Evolutionary conservation across 225 moss, liverwort and hornwort species (phyloP), one percentile per base, ranked within the genome.

Genomic region (Marchantia paleacea): DNA sequence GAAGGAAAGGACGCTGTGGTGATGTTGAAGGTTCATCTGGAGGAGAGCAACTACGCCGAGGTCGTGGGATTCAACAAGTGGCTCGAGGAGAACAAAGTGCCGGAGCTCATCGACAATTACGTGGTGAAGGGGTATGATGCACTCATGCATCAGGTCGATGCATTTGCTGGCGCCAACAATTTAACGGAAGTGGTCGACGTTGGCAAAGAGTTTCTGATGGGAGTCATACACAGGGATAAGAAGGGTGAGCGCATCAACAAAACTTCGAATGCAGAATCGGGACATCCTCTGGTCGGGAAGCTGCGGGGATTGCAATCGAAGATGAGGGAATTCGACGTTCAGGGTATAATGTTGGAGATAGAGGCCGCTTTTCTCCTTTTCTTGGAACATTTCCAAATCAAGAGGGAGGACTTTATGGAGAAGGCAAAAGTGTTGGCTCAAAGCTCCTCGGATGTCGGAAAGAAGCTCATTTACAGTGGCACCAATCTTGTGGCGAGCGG

Each of bases 351-450:
- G 75, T 62, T 84, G 24, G 96, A 96, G 81, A 86, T 88, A 22
- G 88, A 91, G 82, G 88, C 86, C 25, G 90, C 90, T 22, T 89
- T 92, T 28, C 82, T 85, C 14, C 87, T 93, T 26, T 88, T 88
- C 63, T 90, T 96, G 52, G 93, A 94, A 58, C 93, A 89, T 13
- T 87, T 96, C 80, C 93, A 96, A 79, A 87, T 96, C 51, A 85
- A 89, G 63, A 88, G 83, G 65, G 96, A 94, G 63, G 96, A 96
- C 30, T 76, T 94, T 66, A 82, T 94, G 83, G 92, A 96, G 50
- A 94, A 80, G 72, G 90, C 77, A 0, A 94, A 96, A 81, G 85
- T 89, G 58, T 58, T 90, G 67, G 80, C 92, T 29, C 93, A 91
- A 72, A 92, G 81, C 19, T 96, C 93, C 6, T 86, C 94, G 0